These are phyloP conservation scores for Rhinocladiella mackenziei DNA, from an alignment of 2,329 filamentous ascomycete genomes.

Conservation along the genomic window DNA sequence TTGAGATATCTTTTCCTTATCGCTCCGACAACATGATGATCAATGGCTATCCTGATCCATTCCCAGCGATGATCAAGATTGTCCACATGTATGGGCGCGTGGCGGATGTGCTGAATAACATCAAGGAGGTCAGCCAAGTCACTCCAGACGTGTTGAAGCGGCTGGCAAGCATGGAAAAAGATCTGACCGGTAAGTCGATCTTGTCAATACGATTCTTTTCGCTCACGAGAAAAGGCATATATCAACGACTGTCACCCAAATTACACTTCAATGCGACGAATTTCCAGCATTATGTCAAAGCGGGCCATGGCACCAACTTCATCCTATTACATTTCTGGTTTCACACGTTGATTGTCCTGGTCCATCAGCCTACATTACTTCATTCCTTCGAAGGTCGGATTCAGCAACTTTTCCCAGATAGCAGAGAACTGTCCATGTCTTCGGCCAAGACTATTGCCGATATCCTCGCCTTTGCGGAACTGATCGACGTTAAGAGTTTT, in stretches of 20 bases:
- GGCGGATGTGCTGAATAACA: conserved; percentile 78
- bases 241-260: conserved; percentile 69
- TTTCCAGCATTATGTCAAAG: conserved; percentile 78
- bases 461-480: conserved; percentile 78
- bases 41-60: conserved; percentile 70
- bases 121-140: conserved; percentile 68
- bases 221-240: conserved; percentile 44
- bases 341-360: conserved; percentile 28
- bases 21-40: conserved; percentile 50
- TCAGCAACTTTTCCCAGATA: conserved; percentile 72
- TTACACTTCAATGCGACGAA: conserved; percentile 82
- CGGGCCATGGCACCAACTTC: conserved; percentile 79
- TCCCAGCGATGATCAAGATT: conserved; percentile 75
- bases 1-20: conserved; percentile 68
- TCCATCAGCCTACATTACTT: conserved; percentile 62
- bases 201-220: neutral
- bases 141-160: conserved; percentile 69
- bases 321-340: conserved; percentile 69
- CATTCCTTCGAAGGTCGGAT: conserved; percentile 69
- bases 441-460: conserved; percentile 90
- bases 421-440: conserved; percentile 76
- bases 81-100: conserved; percentile 82
- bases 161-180: conserved; percentile 72
- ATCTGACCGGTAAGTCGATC: conserved; percentile 61
- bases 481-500: conserved; percentile 80